phyloP scores from a whole-genome alignment of 345 rosid genomes.

The Crucihimalaya himalaica region DNA sequence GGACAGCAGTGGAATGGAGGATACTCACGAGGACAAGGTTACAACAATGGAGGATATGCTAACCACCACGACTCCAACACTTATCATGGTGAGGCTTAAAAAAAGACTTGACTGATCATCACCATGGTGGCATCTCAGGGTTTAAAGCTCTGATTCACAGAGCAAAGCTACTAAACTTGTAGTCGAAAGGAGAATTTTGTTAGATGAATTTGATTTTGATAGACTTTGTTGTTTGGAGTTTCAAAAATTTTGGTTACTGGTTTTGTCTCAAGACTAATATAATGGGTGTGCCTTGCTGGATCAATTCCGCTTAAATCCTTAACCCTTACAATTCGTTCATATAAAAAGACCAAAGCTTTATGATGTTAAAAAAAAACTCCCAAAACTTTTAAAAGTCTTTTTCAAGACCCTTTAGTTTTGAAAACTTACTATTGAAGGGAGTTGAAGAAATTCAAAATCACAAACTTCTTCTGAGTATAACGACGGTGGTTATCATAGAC shows the following conservation, averaged over 20 bases:
- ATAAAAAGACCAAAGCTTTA: background rate
- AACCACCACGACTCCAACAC: constrained; percentile 39
- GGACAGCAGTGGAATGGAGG: constrained; percentile 76
- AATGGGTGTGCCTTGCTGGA: constrained; percentile 30
- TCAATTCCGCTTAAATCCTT: background rate
- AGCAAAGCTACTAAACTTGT: constrained; percentile 30
- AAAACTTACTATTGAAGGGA: no score
- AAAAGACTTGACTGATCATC: background rate
- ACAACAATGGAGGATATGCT: constrained; percentile 64
- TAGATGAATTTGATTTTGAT: constrained; percentile 35
- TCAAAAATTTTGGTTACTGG: constrained; percentile 35
- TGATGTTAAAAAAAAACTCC: no score
- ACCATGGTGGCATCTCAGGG: constrained; percentile 16
- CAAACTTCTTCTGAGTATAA: no score
- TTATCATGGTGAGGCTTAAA: constrained; percentile 25
- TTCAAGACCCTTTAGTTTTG: no score
- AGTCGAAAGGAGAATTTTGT: constrained; percentile 33
- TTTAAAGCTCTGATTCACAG: constrained; percentile 3
- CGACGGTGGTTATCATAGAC: no score
- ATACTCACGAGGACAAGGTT: constrained; percentile 67
- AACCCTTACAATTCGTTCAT: background rate
- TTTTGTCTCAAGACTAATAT: constrained; percentile 23
- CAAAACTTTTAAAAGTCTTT: background rate
- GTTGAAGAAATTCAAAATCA: no score
- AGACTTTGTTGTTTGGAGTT: constrained; percentile 33